Base-by-base conservation (phyloP, 1,284 basidiomycete species). In the Rhodotorula sp. region DNA sequence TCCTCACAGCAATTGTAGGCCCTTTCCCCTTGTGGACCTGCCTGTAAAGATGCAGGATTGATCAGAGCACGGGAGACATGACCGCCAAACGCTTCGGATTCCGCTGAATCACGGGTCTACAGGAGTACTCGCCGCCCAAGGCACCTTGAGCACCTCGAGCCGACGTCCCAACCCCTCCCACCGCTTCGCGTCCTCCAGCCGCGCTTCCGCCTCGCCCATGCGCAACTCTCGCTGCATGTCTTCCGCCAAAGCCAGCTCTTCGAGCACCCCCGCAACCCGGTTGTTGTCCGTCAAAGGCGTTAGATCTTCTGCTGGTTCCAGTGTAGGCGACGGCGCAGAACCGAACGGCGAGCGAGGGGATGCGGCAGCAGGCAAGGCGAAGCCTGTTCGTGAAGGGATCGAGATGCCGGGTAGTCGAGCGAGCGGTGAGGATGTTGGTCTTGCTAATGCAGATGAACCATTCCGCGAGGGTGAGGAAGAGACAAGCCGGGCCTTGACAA, bases 231-330 rank as follows among this genome's bases (percentile, higher is more conserved):
- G n/a, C 34, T 30, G 22, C 48, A 56, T 36, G 27, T 60, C 64
- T n/a, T 61, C 65, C 19, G 53, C 65, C 7, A 61, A 44, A 36
- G 68, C 74, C 20, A 77, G 65, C 67, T 73, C 66, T 27, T 76
- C 77, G 46, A 97, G 84, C 4, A 88, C 83, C 73, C 89, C 87
- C 11, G 89, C 88, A 54, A 99, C 90, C 82, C 91, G 98, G 64
- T 86, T 90, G 10, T 90, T 84, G 78, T 97, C 92, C 0, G 93
- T 95, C 32, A 99, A 84, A 1, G 91, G 91, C 0, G 91, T 91
- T 30, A 97, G 80, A 79, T 99, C 95, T 74, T 91, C 86, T 36
- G 88, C 86, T 73, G 59, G 49, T 5, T 46, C 84, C 79, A 78
- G 22, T 36, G 24, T 17, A 30, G 17, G n/a, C n/a, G 62, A 15